A percentile compares a stretch with the other conserved stretches of the same genome.
These are phyloP conservation scores for Mucor circinelloides DNA, from an alignment of 371 early-diverging fungal species.

Conservation along the genomic window DNA sequence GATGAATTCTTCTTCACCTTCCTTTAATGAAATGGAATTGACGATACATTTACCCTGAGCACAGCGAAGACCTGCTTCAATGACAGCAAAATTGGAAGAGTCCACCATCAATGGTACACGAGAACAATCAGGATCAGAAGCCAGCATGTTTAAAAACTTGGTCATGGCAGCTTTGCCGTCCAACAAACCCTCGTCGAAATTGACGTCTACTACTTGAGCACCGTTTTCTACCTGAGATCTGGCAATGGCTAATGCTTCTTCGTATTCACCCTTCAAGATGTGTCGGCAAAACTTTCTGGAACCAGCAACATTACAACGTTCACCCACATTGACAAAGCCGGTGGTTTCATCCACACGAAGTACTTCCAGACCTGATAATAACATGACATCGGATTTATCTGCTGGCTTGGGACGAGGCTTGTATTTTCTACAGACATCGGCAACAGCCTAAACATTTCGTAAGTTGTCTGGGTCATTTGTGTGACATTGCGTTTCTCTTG, in stretches of 20 bases:
- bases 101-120: slow-evolving; percentile 90
- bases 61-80: slow-evolving; percentile 92
- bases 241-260: slow-evolving; percentile 92
- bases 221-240: slow-evolving; percentile 92
- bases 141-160: slow-evolving; percentile 86
- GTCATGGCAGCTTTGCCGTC: slow-evolving; percentile 94
- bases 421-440: slow-evolving; percentile 72
- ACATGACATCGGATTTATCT: slow-evolving; percentile 66
- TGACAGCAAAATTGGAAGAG: slow-evolving; percentile 96
- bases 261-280: slow-evolving; percentile 86
- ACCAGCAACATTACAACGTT: slow-evolving; percentile 95
- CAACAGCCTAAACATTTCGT: slow-evolving; percentile 61
- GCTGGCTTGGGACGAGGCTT: slow-evolving; percentile 75
- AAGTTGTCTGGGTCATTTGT: background rate
- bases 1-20: slow-evolving; percentile 91
- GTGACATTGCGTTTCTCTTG: background rate
- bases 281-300: slow-evolving; percentile 92
- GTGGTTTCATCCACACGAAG: slow-evolving; percentile 74
- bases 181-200: slow-evolving; percentile 95
- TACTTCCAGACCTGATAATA: slow-evolving; percentile 87
- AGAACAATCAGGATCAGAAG: slow-evolving; percentile 95
- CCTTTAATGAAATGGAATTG: slow-evolving; percentile 94
- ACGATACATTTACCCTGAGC: slow-evolving; percentile 96
- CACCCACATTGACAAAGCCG: slow-evolving; percentile 93
- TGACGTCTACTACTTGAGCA: slow-evolving; percentile 91